phyloP scores from a whole-genome alignment of 2,329 filamentous ascomycete genomes.

The Stylonectria norvegica region DNA sequence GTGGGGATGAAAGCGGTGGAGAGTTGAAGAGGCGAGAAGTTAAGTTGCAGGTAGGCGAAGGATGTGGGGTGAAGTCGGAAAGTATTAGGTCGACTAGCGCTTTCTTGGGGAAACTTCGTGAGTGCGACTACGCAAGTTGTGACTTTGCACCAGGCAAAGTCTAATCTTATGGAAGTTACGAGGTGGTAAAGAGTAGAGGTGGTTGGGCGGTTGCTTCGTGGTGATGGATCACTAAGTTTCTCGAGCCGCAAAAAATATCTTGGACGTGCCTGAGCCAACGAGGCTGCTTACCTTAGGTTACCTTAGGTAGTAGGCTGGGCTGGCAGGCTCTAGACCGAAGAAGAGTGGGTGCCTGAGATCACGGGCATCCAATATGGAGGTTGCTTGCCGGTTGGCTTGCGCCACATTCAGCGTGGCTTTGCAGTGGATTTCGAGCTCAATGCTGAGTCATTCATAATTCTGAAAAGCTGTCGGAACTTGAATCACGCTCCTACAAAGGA shows the following conservation, averaged over 20 bases:
- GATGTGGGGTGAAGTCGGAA: slow-evolving; percentile 18
- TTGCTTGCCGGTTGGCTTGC: too few relatives aligned
- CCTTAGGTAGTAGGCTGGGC: background rate
- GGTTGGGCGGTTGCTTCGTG: slow-evolving; percentile 14
- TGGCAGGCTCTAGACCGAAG: background rate
- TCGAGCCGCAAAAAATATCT: slow-evolving; percentile 3
- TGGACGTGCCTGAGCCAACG: background rate
- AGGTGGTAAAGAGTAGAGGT: too few relatives aligned
- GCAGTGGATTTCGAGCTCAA: too few relatives aligned
- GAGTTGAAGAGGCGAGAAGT: slow-evolving; percentile 19
- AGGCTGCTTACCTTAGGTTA: background rate
- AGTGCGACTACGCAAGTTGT: slow-evolving; percentile 12
- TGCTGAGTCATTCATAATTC: too few relatives aligned
- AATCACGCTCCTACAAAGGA: too few relatives aligned
- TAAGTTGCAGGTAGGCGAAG: slow-evolving; percentile 19
- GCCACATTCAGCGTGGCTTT: too few relatives aligned
- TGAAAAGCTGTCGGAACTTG: too few relatives aligned
- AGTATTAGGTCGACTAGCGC: slow-evolving; percentile 28
- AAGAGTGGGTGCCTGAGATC: background rate
- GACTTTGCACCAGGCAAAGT: slow-evolving; percentile 41
- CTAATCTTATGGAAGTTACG: slow-evolving; percentile 19
- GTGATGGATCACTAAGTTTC: slow-evolving; percentile 18
- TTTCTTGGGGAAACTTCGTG: slow-evolving; percentile 21
- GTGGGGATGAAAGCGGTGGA: slow-evolving; percentile 16
- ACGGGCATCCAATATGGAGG: background rate